phyloP scores from a whole-genome alignment of 768 basidiomycete species.

The Mycena floridula region DNA sequence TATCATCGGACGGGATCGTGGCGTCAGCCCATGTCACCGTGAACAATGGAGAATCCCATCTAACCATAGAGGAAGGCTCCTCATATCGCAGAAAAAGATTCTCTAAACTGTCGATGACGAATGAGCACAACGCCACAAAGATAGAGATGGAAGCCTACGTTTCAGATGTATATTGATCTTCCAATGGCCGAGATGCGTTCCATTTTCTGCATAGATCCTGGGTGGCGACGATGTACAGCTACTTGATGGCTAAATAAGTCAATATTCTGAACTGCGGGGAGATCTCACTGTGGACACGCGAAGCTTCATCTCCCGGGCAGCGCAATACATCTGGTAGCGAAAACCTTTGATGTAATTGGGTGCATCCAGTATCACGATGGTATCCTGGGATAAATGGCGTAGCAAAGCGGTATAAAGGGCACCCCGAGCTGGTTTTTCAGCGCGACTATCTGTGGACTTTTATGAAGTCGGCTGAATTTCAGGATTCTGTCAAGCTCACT shows the following conservation, averaged over 20 bases:
- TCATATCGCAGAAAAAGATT: constrained; percentile 87
- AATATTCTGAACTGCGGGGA: not conserved
- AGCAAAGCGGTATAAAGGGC: constrained; percentile 80
- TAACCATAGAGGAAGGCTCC: constrained; percentile 96
- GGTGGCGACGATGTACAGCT: constrained; percentile 74
- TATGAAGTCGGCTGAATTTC: constrained; percentile 1
- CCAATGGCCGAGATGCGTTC: constrained; percentile 52
- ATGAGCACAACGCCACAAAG: constrained; percentile 4
- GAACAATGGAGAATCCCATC: constrained; percentile 96
- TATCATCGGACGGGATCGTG: constrained; percentile 54
- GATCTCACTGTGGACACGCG: constrained; percentile 78
- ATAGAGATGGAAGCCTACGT: constrained; percentile 50
- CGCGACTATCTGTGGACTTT: constrained; percentile 49
- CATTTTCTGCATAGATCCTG: constrained; percentile 73
- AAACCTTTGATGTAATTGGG: constrained; percentile 99
- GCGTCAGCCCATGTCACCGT: constrained; percentile 75
- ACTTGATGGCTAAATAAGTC: constrained; percentile 16
- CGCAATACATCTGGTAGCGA: constrained; percentile 97
- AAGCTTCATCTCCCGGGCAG: constrained; percentile 81
- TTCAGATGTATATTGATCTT: constrained; percentile 49
- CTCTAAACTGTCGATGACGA: constrained; percentile 50
- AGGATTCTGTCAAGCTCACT: constrained; percentile 36
- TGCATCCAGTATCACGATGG: constrained; percentile 83
- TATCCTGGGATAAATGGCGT: constrained; percentile 63
- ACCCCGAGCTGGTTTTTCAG: constrained; percentile 87